Conservation (phyloP, 2,329 filamentous ascomycete species). For the Aspergillus piperis region DNA sequence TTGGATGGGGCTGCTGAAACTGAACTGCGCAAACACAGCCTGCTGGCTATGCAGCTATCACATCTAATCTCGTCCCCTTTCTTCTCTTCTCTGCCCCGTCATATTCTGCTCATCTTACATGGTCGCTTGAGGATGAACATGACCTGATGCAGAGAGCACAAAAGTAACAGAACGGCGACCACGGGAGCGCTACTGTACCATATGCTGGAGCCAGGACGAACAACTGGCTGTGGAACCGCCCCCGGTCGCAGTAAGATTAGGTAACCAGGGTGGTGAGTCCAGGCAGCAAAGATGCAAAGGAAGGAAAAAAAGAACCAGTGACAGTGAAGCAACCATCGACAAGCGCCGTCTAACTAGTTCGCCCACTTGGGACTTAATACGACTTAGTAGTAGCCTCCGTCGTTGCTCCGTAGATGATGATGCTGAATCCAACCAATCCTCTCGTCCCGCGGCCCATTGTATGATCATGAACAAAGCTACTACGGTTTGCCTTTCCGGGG, state of each 20-base stretch:
- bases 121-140: not conserved
- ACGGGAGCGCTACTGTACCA: not conserved
- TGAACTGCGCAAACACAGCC: not conserved
- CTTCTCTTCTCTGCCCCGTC: too few relatives aligned
- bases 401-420: not conserved
- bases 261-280: slow-evolving; percentile 4
- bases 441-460: not conserved
- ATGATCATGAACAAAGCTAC: slow-evolving; percentile 1
- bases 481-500: not conserved
- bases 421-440: not conserved
- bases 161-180: not conserved
- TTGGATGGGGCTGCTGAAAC: not conserved
- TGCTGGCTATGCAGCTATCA: not conserved
- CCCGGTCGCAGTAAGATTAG: slow-evolving; percentile 1
- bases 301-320: not conserved
- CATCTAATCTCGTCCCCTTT: too few relatives aligned
- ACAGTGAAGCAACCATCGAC: not conserved
- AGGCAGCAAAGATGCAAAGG: not conserved
- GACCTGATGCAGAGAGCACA: not conserved
- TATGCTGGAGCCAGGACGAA: slow-evolving; percentile 5
- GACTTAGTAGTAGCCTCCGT: not conserved
- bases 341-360: not conserved
- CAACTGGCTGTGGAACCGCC: slow-evolving; percentile 21
- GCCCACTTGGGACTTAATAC: too few relatives aligned
- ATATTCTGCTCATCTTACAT: too few relatives aligned